A percentile compares a stretch with the other conserved stretches of the same genome.
Evolutionary conservation across 2,329 filamentous ascomycete species (phyloP).

Genomic region (Calonectria pseudoturangicola): DNA sequence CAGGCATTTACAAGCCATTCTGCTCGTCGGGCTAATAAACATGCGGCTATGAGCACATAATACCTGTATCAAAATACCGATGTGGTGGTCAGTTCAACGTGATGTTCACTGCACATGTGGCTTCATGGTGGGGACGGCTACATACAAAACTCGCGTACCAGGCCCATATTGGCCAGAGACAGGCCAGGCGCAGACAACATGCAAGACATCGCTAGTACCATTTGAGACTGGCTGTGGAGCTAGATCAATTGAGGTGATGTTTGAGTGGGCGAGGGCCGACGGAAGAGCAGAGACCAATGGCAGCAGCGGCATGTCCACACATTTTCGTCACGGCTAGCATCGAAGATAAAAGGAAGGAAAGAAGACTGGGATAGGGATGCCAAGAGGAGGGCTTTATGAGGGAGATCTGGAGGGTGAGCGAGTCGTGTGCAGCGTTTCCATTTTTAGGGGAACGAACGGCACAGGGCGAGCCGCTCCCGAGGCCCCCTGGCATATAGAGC

Average conservation of each 20-base stretch:
- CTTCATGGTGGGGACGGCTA: slow-evolving; percentile 26
- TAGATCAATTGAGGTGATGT: slow-evolving; percentile 7
- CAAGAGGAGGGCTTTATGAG: neutral
- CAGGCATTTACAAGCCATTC: slow-evolving; percentile 79
- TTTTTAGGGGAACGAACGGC: neutral
- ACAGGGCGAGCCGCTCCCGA: neutral
- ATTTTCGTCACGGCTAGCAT: neutral
- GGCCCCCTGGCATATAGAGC: neutral
- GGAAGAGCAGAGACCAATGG: slow-evolving; percentile 9
- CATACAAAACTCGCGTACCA: slow-evolving; percentile 71
- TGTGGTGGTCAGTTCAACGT: neutral
- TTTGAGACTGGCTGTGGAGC: slow-evolving; percentile 18
- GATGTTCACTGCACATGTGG: neutral
- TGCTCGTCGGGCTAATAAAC: slow-evolving; percentile 76
- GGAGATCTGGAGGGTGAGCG: neutral
- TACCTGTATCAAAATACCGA: slow-evolving; percentile 64
- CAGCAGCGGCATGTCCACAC: slow-evolving; percentile 26
- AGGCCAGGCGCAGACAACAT: slow-evolving; percentile 75
- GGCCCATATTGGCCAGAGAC: slow-evolving; percentile 75
- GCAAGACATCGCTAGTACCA: slow-evolving; percentile 43
- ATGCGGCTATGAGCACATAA: slow-evolving; percentile 78
- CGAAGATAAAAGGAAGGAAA: neutral
- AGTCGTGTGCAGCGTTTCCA: slow-evolving; percentile 10
- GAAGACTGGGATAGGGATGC: neutral
- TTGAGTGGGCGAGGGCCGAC: slow-evolving; percentile 10